These are phyloP conservation scores for Pezicula radicicola DNA, from an alignment of 2,329 filamentous ascomycete genomes.

Conservation along the genomic window DNA sequence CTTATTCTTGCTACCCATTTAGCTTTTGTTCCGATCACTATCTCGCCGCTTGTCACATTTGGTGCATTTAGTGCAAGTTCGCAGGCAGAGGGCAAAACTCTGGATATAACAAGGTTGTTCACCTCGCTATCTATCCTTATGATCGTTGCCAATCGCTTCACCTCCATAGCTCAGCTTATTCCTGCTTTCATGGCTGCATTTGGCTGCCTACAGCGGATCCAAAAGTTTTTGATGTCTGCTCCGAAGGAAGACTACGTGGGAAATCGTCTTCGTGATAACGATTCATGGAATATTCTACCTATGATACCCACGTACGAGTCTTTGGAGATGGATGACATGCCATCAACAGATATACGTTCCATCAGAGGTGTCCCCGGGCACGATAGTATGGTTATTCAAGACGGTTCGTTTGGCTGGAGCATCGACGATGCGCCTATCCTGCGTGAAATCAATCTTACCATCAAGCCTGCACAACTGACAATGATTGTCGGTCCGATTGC, in stretches of 20 bases:
- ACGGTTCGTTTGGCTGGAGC: slow-evolving; percentile 13
- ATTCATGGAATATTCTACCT: neutral
- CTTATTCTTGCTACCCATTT: slow-evolving; percentile 9
- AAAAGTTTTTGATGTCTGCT: slow-evolving; percentile 28
- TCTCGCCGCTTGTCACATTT: slow-evolving; percentile 36
- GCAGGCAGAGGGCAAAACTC: slow-evolving; percentile 21
- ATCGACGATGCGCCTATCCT: slow-evolving; percentile 6
- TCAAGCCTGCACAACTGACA: slow-evolving; percentile 6
- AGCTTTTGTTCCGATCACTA: slow-evolving; percentile 11
- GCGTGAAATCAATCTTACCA: slow-evolving; percentile 11
- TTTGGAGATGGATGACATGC: neutral
- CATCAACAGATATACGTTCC: neutral
- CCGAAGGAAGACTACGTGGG: slow-evolving; percentile 1
- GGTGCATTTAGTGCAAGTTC: slow-evolving; percentile 29
- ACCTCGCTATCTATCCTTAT: slow-evolving; percentile 38
- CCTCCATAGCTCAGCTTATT: slow-evolving; percentile 34
- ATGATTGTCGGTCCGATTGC: slow-evolving; percentile 27
- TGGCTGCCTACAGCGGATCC: slow-evolving; percentile 36
- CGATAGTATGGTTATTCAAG: slow-evolving; percentile 17
- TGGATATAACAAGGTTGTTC: slow-evolving; percentile 28
- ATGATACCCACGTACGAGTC: neutral
- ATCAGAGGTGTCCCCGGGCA: too few relatives aligned
- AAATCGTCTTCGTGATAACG: neutral
- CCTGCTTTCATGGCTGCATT: slow-evolving; percentile 33
- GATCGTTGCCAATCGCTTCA: slow-evolving; percentile 35